Conservation (phyloP, 2,329 filamentous ascomycete species). For the Botryosphaeria dothidea region DNA sequence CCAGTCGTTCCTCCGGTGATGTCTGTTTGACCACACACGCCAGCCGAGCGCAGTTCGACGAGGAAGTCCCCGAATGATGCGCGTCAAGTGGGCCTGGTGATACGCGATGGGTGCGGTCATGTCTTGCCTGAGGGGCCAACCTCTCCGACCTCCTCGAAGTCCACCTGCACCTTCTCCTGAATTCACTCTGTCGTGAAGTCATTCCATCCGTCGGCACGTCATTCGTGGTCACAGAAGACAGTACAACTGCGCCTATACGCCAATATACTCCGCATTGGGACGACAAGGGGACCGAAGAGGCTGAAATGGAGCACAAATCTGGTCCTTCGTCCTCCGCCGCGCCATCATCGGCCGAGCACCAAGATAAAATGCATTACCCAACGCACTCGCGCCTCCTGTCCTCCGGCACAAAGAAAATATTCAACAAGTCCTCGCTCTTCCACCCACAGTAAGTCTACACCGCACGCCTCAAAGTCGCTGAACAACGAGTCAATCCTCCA, state of each 20-base stretch:
- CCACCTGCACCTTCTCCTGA: not conserved
- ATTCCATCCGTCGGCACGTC: not conserved
- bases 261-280: not conserved
- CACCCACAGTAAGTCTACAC: conserved; percentile 31
- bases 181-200: not conserved
- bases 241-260: not conserved
- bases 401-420: conserved; percentile 23
- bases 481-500: conserved; percentile 20
- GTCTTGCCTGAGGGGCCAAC: not conserved
- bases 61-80: not conserved
- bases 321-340: not conserved
- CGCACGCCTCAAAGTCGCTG: conserved; percentile 28
- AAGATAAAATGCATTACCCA: not conserved
- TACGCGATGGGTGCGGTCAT: not conserved
- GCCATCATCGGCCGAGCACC: not conserved
- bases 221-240: not conserved
- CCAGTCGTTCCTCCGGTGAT: not conserved
- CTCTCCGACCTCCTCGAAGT: not conserved
- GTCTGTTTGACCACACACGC: not conserved
- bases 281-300: not conserved
- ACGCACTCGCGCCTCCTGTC: conserved; percentile 23
- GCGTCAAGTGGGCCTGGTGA: not conserved
- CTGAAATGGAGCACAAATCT: not conserved
- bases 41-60: not conserved
- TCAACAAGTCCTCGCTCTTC: conserved; percentile 26